Percentiles rank a stretch among this genome's conserved stretches.
These are phyloP conservation scores for Gossypium sturtianum DNA, from an alignment of 345 rosid genomes.

Conservation along the genomic window DNA sequence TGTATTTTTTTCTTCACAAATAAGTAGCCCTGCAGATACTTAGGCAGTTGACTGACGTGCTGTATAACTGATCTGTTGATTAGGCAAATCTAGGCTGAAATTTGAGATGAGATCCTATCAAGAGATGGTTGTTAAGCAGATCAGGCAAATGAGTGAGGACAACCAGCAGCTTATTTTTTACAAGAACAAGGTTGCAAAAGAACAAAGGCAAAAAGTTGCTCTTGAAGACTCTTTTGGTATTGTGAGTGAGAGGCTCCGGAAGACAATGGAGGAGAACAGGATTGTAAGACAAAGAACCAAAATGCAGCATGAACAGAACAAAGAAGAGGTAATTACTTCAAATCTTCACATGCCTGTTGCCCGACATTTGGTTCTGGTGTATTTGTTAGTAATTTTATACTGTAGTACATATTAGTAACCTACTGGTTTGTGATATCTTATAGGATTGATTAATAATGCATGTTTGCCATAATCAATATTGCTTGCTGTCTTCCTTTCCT, in stretches of 20 bases:
- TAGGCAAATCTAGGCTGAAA: slow-evolving; percentile 66
- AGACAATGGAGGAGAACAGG: slow-evolving; percentile 54
- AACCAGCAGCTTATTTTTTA: slow-evolving; percentile 64
- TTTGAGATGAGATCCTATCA: slow-evolving; percentile 70
- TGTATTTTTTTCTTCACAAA: not conserved
- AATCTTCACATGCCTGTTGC: not conserved
- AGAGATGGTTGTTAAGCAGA: slow-evolving; percentile 63
- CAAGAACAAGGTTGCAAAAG: slow-evolving; percentile 42
- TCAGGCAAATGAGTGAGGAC: slow-evolving; percentile 71
- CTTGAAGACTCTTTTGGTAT: slow-evolving; percentile 53
- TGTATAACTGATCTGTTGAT: slow-evolving; percentile 1
- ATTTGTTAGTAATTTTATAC: not conserved
- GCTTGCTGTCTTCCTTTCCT: not conserved
- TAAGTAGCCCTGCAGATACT: not conserved
- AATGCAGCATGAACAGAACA: slow-evolving; percentile 67
- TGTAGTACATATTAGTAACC: not conserved
- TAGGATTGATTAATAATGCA: not conserved
- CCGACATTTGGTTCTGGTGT: not conserved
- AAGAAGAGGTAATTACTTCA: slow-evolving; percentile 58
- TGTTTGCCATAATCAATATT: not conserved
- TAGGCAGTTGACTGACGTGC: not conserved
- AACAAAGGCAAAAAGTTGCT: slow-evolving; percentile 36
- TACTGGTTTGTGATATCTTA: not conserved
- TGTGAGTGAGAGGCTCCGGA: slow-evolving; percentile 57
- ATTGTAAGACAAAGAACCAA: slow-evolving; percentile 70